Evolutionary conservation across 1,139 yeast species (phyloP), one percentile per base, ranked within the genome.

Genomic region (Groenewaldozyma sp.): DNA sequence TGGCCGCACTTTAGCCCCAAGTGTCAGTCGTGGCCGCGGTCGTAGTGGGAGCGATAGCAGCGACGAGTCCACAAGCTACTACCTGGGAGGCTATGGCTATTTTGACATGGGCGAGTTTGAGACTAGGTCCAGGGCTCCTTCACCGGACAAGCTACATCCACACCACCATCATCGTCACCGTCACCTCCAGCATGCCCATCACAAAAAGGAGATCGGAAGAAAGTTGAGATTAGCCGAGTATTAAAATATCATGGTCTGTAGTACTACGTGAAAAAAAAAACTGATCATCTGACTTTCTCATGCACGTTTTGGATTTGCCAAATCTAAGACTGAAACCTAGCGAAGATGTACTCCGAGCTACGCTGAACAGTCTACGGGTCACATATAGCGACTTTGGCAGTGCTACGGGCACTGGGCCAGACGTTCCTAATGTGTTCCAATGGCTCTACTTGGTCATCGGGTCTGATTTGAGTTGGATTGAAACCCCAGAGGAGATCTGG

Each of bases 81-180:
- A 82, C 53, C 68, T 82, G 41, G 91, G 93, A 42, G 94, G 94
- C 1, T 82, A 82, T 54, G 86, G 86, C 5, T 79, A 79, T 59
- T 79, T 79, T 51, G 87, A 78, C 56, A 70, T 79, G 64, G 83
- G 82, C 39, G 78, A 78, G 37, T 49, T 58, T 45, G 71, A 65
- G 37, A 76, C 79, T 47, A 76, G 80, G 52, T 76, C 84, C 3
- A 68, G 86, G 49, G 82, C 83, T 3, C 74, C 72, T 31, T 68
- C 78, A n/a, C 86, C 86, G 1, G 86, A 77, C 5, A 77, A 45
- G 11, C 28, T 33, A 18, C 40, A 65, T 62, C 53, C 60, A 7
- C 17, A 14, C 5, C 22, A 18, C n/a, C 14, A 18, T 21, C 33
- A 29, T 29, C 26, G 11, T 22, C 26, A 22, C 11, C 7, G 26